phyloP scores from a whole-genome alignment of 495 filamentous ascomycete genomes.

The Neurospora hispaniola region DNA sequence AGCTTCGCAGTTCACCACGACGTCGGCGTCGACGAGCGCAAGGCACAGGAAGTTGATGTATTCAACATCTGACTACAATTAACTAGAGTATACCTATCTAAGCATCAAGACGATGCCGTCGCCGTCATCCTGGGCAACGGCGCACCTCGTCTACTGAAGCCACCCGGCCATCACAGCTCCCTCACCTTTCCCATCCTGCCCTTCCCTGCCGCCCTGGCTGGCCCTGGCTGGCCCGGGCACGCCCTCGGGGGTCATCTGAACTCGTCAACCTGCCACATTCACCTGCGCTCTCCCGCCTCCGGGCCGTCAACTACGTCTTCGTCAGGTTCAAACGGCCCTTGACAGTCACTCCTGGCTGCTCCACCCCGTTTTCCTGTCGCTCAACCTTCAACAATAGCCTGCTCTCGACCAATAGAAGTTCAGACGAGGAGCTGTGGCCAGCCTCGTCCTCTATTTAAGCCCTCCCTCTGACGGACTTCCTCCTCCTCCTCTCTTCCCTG shows the following conservation, averaged over 20 bases:
- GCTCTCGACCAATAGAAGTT: background rate
- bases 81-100: background rate
- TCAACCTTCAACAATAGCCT: conserved; percentile 6
- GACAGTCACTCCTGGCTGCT: conserved; percentile 6
- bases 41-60: background rate
- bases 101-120: background rate
- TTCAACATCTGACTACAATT: background rate
- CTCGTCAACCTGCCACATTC: background rate
- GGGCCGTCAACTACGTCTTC: background rate
- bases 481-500: background rate
- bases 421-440: background rate
- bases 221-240: background rate
- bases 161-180: background rate
- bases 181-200: background rate
- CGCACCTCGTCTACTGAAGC: background rate
- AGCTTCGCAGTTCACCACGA: background rate
- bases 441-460: background rate
- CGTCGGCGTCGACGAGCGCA: background rate
- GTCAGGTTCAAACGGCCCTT: background rate
- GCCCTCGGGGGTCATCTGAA: background rate
- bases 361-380: background rate
- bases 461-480: background rate
- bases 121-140: background rate
- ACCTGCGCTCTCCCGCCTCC: background rate
- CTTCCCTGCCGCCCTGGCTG: background rate